A percentile compares a stretch with the other conserved stretches of the same genome.
phyloP scores from a whole-genome alignment of 129 eudicot species.

The Arctium minus region DNA sequence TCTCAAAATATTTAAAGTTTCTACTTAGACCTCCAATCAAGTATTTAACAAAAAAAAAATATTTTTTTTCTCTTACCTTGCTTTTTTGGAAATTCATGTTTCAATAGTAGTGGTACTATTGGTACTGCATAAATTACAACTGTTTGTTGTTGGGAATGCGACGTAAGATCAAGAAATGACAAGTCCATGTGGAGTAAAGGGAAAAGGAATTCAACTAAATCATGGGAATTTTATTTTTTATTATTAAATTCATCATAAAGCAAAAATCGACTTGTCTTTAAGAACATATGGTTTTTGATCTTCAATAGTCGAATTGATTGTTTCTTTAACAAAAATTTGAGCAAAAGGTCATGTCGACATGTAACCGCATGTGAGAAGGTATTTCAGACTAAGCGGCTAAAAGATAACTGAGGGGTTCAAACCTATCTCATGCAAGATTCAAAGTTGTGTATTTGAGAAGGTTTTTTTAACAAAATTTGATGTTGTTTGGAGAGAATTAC shows the following conservation, averaged over 20 bases:
- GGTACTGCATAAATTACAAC: constrained; percentile 25
- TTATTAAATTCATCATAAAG: constrained; percentile 17
- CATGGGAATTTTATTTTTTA: constrained; percentile 4
- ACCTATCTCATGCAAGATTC: no score
- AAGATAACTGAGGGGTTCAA: no score
- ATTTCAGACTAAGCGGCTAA: no score
- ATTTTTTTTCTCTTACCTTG: background rate
- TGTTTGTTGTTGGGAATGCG: constrained; percentile 24
- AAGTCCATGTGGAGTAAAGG: constrained; percentile 37
- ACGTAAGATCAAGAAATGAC: constrained; percentile 35
- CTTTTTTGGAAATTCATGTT: constrained; percentile 21
- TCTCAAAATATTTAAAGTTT: background rate
- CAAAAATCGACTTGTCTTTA: constrained; percentile 13
- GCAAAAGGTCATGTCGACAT: background rate
- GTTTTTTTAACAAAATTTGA: background rate
- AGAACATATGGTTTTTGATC: constrained; percentile 19
- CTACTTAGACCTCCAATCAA: no score
- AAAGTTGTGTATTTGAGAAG: background rate
- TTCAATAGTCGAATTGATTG: constrained; percentile 6
- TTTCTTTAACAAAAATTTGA: background rate
- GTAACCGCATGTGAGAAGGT: no score
- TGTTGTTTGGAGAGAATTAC: background rate
- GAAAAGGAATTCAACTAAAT: constrained; percentile 26
- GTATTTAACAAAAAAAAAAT: no score
- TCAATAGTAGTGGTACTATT: constrained; percentile 2